Evolutionary conservation across 2,329 filamentous ascomycete genomes (phyloP).

Genomic region (Phialemonium atrogriseum): DNA sequence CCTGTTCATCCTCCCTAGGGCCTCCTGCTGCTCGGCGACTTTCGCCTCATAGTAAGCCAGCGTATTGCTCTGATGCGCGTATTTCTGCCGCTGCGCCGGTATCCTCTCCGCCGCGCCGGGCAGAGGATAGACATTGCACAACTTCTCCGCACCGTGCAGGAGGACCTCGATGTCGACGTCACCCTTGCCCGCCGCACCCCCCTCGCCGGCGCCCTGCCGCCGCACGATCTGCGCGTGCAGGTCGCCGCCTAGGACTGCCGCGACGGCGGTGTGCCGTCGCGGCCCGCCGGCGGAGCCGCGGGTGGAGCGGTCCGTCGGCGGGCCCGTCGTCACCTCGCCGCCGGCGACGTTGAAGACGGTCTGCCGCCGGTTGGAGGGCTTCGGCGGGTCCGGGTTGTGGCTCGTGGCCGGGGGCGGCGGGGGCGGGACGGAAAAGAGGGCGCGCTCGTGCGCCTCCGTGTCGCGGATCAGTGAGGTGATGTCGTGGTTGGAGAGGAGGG

Average conservation of each 20-base stretch:
- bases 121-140: slow-evolving; percentile 80
- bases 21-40: slow-evolving; percentile 66
- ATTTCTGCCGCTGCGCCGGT: slow-evolving; percentile 58
- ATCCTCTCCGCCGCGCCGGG: slow-evolving; percentile 74
- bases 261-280: slow-evolving; percentile 73
- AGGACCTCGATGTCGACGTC: slow-evolving; percentile 84
- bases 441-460: slow-evolving; percentile 88
- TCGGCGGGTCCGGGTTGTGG: slow-evolving; percentile 37
- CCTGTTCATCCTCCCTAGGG: slow-evolving; percentile 66
- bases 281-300: too few species aligned
- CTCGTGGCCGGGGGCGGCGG: slow-evolving; percentile 42
- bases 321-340: slow-evolving; percentile 53
- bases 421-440: slow-evolving; percentile 84
- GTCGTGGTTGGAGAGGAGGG: slow-evolving; percentile 78
- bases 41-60: slow-evolving; percentile 72
- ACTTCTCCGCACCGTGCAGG: slow-evolving; percentile 78
- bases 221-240: slow-evolving; percentile 72
- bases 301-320: slow-evolving; percentile 36
- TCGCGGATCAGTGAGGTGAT: slow-evolving; percentile 93
- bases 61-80: slow-evolving; percentile 64
- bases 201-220: slow-evolving; percentile 43
- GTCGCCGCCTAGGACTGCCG: slow-evolving; percentile 79
- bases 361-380: slow-evolving; percentile 40
- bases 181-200: slow-evolving; percentile 42
- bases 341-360: slow-evolving; percentile 60